Evolutionary conservation across 768 basidiomycete genomes (phyloP).

Genomic region (Mycena amicta): DNA sequence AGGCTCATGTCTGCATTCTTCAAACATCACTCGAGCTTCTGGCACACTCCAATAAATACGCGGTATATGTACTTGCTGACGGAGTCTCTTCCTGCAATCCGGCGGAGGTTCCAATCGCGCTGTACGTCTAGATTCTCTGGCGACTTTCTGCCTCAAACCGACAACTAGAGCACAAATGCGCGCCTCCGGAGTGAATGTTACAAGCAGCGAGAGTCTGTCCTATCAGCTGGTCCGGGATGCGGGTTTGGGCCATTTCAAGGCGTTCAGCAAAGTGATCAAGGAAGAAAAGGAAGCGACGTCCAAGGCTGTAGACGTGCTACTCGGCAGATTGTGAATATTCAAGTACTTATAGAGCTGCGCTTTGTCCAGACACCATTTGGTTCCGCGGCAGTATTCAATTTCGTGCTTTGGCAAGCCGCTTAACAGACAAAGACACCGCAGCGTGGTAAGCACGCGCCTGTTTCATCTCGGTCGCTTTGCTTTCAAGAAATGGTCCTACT

Average conservation of each 20-base stretch:
- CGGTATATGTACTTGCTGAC: conserved; percentile 77
- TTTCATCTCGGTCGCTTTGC: not conserved
- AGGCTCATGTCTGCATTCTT: conserved; percentile 90
- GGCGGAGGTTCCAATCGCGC: conserved; percentile 77
- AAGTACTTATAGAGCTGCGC: not conserved
- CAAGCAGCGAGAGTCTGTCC: conserved; percentile 79
- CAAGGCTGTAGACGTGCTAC: conserved; percentile 37
- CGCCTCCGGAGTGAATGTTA: conserved; percentile 73
- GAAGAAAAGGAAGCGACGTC: conserved; percentile 71
- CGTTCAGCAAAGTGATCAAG: conserved; percentile 72
- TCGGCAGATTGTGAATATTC: conserved; percentile 3
- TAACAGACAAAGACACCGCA: not conserved
- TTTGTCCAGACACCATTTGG: not conserved
- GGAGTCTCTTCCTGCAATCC: conserved; percentile 82
- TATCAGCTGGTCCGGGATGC: conserved; percentile 82
- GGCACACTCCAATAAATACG: conserved; percentile 33
- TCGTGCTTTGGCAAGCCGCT: not conserved
- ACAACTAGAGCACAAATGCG: conserved; percentile 46
- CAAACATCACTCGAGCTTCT: conserved; percentile 80
- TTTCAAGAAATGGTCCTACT: not conserved
- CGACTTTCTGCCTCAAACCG: not conserved
- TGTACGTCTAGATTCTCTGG: conserved; percentile 36
- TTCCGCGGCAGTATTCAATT: not conserved
- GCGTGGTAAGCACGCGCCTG: not conserved
- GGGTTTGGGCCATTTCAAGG: conserved; percentile 63